Base-by-base conservation (phyloP, 768 basidiomycete genomes). In the Porpolomopsis calyptriformis region DNA sequence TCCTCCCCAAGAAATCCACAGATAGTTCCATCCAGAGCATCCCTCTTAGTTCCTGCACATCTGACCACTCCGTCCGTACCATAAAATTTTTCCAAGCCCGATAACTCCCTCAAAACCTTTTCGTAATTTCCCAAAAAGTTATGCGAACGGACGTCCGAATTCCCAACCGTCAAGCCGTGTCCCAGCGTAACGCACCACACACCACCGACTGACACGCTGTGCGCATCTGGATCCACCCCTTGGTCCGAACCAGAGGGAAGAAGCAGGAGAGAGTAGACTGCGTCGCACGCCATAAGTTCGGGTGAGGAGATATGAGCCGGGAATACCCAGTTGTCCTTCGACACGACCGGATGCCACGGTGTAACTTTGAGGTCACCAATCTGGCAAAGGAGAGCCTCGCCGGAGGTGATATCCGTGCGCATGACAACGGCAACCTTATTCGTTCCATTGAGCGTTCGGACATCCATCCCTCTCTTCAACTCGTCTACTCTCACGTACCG, bases 141-240 rank as follows among this genome's bases (percentile, higher is more conserved):
- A 18, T 48, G 47, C 23, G 40, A 16, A 4, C 47, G 47, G 12
- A 48, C 42, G 35, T 48, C 47, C 19, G 19, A 26, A 35, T n/a
- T 18, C 23, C 40, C 29, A 31, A 27, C 38, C 12, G 40, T 48
- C 37, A 48, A 20, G 6, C 47, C 47, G 41, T 48, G 47, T 24
- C 47, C 47, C 18, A 48, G 41, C 11, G 47, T 43, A 11, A 48
- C 47, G 25, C 47, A 48, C 47, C 47, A 48, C 40, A 48, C 41
- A 14, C 47, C 40, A 5, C 25, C 40, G n/a, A 48, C 24, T 10
- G 29, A 43, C 2, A 48, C 40, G 16, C 37, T 43, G 35, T 48
- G 47, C 14, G 29, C 47, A 37, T 45, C 18, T 11, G 44, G 18
- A 20, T 37, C 44, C 24, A 11, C 43, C 18, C 29, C 40, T 18